phyloP scores from a whole-genome alignment of 768 basidiomycete species.

The Calvatia gigantea region DNA sequence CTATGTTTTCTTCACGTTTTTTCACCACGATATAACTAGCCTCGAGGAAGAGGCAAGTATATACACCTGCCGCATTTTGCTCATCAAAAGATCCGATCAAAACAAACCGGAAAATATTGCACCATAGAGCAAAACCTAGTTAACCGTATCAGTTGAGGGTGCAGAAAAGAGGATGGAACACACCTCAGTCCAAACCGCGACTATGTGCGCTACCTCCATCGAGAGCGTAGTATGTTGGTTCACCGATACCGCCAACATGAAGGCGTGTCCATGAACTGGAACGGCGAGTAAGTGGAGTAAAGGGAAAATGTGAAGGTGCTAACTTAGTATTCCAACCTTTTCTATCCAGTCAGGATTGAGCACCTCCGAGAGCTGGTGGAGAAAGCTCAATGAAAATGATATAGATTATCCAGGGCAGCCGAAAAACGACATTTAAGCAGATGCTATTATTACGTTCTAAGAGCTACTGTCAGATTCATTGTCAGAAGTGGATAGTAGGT shows the following conservation, averaged over 20 bases:
- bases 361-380: no score
- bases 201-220: slow-evolving; percentile 10
- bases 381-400: no score
- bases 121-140: slow-evolving; percentile 11
- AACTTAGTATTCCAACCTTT: not conserved
- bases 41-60: slow-evolving; percentile 18
- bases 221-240: slow-evolving; percentile 1
- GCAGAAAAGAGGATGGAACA: not conserved
- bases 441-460: no score
- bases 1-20: slow-evolving; percentile 9
- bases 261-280: slow-evolving; percentile 6
- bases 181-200: slow-evolving; percentile 19
- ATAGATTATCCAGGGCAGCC: no score
- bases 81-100: not conserved
- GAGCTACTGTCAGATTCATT: no score
- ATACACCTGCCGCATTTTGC: slow-evolving; percentile 12
- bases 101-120: not conserved
- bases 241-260: not conserved
- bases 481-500: no score
- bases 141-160: not conserved
- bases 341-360: not conserved
- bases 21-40: slow-evolving; percentile 17
- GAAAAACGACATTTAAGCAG: no score
- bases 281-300: not conserved
- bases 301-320: not conserved